phyloP scores from a whole-genome alignment of 306 rosid species.

The Ormosia semicastrata region DNA sequence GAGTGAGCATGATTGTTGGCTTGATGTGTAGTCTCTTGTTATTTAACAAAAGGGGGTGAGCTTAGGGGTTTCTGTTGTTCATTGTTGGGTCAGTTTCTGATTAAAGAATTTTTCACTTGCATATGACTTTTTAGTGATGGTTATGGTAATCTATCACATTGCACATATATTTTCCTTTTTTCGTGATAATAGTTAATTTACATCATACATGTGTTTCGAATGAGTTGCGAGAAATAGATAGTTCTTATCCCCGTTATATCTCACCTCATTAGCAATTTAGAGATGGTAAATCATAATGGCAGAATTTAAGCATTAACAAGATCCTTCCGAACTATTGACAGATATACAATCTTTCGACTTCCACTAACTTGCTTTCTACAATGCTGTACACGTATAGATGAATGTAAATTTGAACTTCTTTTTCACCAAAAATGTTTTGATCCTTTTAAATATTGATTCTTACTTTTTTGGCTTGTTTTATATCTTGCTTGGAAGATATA shows the following conservation, averaged over 20 bases:
- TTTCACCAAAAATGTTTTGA: not conserved
- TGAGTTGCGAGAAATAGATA: not conserved
- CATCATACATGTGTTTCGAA: too few species aligned
- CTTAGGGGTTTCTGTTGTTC: too few species aligned
- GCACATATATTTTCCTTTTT: too few species aligned
- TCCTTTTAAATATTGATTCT: not conserved
- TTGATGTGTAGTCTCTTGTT: not conserved
- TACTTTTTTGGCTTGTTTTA: not conserved
- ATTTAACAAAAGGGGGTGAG: not conserved
- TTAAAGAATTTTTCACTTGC: not conserved
- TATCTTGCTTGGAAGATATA: not conserved
- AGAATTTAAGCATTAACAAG: not conserved
- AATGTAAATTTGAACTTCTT: not conserved
- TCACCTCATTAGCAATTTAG: not conserved
- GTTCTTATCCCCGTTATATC: not conserved
- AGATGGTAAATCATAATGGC: not conserved
- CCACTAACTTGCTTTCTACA: not conserved
- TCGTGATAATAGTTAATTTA: too few species aligned
- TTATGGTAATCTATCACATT: not conserved
- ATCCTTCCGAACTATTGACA: not conserved
- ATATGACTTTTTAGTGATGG: not conserved
- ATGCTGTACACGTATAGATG: not conserved
- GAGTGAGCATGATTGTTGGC: not conserved
- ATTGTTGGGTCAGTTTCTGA: not conserved
- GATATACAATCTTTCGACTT: not conserved